phyloP scores from a whole-genome alignment of 2,329 filamentous ascomycete species.

The Exophiala calicioides region DNA sequence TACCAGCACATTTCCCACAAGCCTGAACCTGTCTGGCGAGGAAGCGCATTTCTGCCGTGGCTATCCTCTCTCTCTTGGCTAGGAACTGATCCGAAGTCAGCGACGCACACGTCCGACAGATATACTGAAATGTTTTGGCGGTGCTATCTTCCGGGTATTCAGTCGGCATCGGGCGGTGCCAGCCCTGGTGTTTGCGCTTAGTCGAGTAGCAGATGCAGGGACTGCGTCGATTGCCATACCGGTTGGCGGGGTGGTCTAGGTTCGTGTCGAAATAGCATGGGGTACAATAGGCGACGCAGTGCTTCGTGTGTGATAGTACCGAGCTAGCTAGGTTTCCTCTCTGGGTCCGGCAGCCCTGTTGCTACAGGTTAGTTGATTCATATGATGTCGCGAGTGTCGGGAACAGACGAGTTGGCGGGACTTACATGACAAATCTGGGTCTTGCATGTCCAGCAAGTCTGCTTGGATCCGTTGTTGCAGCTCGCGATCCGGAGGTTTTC shows the following conservation, averaged over 20 bases:
- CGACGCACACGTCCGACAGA: conserved; percentile 1
- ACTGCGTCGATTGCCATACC: neutral
- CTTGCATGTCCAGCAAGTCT: neutral
- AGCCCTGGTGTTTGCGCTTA: neutral
- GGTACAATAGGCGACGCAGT: neutral
- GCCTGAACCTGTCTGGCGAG: neutral
- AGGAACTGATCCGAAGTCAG: neutral
- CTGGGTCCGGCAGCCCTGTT: neutral
- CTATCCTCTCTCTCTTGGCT: conserved; percentile 1
- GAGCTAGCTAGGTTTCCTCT: neutral
- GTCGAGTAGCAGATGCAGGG: conserved; percentile 1
- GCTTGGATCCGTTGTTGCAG: neutral
- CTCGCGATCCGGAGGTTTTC: conserved; percentile 1
- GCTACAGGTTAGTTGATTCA: neutral
- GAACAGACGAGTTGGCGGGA: neutral
- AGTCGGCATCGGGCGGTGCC: neutral
- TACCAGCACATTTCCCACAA: neutral
- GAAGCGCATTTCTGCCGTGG: neutral
- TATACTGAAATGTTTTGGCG: neutral
- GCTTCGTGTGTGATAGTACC: neutral
- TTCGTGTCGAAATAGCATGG: neutral
- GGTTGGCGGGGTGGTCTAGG: neutral
- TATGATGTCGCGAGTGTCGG: neutral
- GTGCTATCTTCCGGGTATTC: neutral
- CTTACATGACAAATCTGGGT: neutral